Base-by-base conservation (phyloP, 2,329 filamentous ascomycete species). In the Sarocladiaceae sp. region DNA sequence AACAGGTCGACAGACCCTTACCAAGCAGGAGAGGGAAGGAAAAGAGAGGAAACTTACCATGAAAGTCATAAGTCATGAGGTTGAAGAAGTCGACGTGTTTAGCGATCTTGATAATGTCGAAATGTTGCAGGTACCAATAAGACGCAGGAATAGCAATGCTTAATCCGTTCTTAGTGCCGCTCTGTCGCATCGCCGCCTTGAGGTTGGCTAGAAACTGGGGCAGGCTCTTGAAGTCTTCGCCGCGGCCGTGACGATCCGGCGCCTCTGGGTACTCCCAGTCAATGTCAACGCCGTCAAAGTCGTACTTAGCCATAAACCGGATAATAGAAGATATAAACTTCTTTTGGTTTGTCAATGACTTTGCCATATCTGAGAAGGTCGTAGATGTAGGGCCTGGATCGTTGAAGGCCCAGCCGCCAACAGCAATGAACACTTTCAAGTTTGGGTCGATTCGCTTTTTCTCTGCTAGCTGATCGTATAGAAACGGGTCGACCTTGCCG, bases 71-170 rank as follows among this genome's bases (percentile, higher is more conserved):
- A n/a, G n/a, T n/a, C n/a, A n/a, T n/a, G n/a, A 73, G 27, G 45
- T 69, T 73, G 49, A 69, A 62, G 49, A 55, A 70, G 45, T 70
- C 62, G 4, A 67, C 55, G 12, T 51, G 10, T 9, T 23, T n/a
- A 23, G 50, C 49, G 1, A 54, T 11, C 1, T 42, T 33, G 2
- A 35, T 26, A 23, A 53, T 51, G 31, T 54, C 40, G 29, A 50
- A 54, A 2, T 40, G 21, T 19, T 45, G 43, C 29, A 54, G 33
- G 35, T 51, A 50, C 48, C 46, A 45, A 43, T 50, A 47, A 2
- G 33, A 43, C 19, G 49, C 21, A 10, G 47, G 43, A 15, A 50
- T 23, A 7, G 48, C 47, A 18, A 47, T 40, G 47, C 2, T 59
- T 23, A n/a, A n/a, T n/a, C n/a, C n/a, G 24, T 39, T 34, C 34